phyloP scores from a whole-genome alignment of 164 flowering plant species.

The Chimonanthus praecox region DNA sequence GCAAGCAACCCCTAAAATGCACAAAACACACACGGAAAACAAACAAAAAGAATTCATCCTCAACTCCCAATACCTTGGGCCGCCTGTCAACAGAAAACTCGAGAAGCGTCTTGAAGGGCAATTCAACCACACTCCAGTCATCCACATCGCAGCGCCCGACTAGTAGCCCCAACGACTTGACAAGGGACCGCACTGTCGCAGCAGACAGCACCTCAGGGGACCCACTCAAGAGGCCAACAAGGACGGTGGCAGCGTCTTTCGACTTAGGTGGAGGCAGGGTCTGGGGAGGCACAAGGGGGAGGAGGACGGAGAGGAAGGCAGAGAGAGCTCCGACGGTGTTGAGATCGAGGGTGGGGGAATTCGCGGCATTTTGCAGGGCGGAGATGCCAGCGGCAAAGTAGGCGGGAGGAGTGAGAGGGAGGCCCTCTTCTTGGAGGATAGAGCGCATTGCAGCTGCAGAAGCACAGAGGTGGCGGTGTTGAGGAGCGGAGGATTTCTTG shows the following conservation, averaged over 20 bases:
- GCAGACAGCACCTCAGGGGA: constrained; percentile 25
- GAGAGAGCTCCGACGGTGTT: constrained; percentile 44
- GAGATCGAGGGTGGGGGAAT: constrained; percentile 25
- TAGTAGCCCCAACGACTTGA: constrained; percentile 66
- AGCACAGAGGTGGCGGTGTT: constrained; percentile 91
- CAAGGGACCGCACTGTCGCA: constrained; percentile 49
- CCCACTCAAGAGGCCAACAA: constrained; percentile 28
- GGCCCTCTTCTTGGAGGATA: constrained; percentile 48
- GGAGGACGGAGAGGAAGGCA: constrained; percentile 51
- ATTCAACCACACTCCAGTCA: constrained; percentile 54
- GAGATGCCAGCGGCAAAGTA: constrained; percentile 82
- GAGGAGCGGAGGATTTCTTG: constrained; percentile 70
- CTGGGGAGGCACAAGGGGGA: constrained; percentile 41
- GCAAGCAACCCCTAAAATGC: too few species aligned
- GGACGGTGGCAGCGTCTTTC: constrained; percentile 45
- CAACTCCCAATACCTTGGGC: constrained; percentile 64
- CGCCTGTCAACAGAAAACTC: constrained; percentile 67
- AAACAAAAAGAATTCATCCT: background rate
- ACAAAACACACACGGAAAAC: background rate
- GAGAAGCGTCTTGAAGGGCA: constrained; percentile 46
- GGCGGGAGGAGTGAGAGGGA: constrained; percentile 64
- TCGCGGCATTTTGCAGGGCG: constrained; percentile 28
- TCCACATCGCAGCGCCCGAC: constrained; percentile 49
- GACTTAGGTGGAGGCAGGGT: constrained; percentile 49
- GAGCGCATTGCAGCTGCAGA: constrained; percentile 80